A percentile compares a stretch with the other conserved stretches of the same genome.
phyloP scores from a whole-genome alignment of 257 asterid genomes.

The Thymus quinquecostatus region DNA sequence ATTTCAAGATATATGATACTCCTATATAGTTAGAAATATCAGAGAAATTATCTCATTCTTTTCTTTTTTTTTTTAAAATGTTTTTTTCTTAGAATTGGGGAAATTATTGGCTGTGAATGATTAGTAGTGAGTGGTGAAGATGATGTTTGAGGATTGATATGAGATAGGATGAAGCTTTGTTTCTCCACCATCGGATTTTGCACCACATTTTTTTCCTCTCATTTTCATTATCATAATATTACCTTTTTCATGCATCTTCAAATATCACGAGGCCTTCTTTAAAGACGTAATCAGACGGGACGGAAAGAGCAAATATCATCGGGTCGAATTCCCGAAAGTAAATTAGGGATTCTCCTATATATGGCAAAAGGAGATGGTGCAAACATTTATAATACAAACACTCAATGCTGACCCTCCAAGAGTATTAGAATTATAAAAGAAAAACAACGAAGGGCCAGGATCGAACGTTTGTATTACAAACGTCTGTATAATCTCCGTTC shows the following conservation, averaged over 20 bases:
- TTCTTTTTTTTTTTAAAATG: background rate
- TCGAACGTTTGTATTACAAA: too few species aligned
- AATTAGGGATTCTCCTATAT: background rate
- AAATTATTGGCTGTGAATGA: slow-evolving; percentile 51
- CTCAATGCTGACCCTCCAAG: too few species aligned
- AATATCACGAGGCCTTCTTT: background rate
- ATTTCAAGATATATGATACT: background rate
- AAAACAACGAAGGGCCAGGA: too few species aligned
- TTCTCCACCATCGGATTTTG: slow-evolving; percentile 42
- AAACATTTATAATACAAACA: too few species aligned
- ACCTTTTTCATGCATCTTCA: slow-evolving; percentile 16
- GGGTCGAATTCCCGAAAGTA: background rate
- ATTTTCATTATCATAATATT: background rate
- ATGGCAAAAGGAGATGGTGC: too few species aligned
- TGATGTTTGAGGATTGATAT: slow-evolving; percentile 41
- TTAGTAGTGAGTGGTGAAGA: slow-evolving; percentile 62
- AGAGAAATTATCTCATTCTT: background rate
- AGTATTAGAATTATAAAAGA: too few species aligned
- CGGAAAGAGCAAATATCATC: background rate
- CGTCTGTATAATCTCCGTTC: too few species aligned
- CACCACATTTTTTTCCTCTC: slow-evolving; percentile 41
- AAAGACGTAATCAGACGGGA: too few species aligned
- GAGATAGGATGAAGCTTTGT: slow-evolving; percentile 64
- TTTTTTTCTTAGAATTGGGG: background rate
- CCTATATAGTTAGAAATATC: slow-evolving; percentile 31